These are phyloP conservation scores for Fusarium luffae DNA, from an alignment of 2,329 filamentous ascomycete species.

Conservation along the genomic window DNA sequence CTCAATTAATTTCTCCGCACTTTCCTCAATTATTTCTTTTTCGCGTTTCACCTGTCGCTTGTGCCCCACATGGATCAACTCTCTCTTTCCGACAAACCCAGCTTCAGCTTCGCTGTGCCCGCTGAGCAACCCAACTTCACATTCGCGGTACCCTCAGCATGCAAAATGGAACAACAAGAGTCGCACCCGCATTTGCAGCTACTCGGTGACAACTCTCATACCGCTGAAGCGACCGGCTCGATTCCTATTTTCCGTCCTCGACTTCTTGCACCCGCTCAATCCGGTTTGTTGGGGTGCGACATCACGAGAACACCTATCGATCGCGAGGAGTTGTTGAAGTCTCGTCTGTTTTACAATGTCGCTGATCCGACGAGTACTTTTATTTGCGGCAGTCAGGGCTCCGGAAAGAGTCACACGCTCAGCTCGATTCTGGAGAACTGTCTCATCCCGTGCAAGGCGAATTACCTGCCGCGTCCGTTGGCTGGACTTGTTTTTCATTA, in stretches of 20 bases:
- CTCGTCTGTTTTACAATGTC: not conserved
- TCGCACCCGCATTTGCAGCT: not conserved
- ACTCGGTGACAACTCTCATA: accelerated
- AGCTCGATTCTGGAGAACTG: not conserved
- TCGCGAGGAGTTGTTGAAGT: not conserved
- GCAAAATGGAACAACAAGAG: not conserved
- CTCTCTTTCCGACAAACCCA: not conserved
- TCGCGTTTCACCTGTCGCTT: not conserved
- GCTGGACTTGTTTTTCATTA: not conserved
- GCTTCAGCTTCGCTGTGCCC: not conserved
- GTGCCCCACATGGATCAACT: not conserved
- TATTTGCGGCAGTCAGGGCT: conserved; percentile 3
- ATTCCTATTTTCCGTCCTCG: not conserved
- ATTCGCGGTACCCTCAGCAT: not conserved
- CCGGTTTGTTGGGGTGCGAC: not conserved
- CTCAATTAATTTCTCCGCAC: not conserved
- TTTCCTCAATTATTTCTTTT: not conserved
- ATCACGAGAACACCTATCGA: accelerated
- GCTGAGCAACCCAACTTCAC: not conserved
- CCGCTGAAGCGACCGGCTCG: accelerated
- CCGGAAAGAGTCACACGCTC: not conserved
- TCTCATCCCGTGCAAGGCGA: not conserved
- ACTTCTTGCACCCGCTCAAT: not conserved
- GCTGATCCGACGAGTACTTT: not conserved
- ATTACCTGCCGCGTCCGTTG: not conserved